Base-by-base conservation (phyloP, 179 eudicot species). In the Spergularia azorica region DNA sequence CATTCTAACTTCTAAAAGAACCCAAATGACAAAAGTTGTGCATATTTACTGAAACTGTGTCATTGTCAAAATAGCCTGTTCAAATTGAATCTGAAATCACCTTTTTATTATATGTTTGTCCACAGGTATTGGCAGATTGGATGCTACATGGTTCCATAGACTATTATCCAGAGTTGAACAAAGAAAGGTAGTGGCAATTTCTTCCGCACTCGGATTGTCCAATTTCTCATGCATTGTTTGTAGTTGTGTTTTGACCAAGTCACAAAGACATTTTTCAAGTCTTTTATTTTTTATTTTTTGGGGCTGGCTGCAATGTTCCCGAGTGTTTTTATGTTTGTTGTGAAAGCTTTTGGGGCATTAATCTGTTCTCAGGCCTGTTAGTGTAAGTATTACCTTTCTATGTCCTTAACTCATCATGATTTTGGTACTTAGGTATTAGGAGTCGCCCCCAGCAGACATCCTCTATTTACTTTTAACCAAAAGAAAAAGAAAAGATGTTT, bases 91-190 rank as follows among this genome's bases (percentile, higher is more conserved):
- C 10, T 61, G 10, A 39, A 6, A 13, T 65, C 66, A 26, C 52
- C 20, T 46, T 55, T 43, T 43, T 58, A 20, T 58, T 14, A 17
- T 48, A 74, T 60, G 21, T 64, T 26, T 46, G 20, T 76, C 38
- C 12, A 72, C 87, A 96, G 99, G 99, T 79, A 92, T 96, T 68
- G 99, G 99, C 55, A 91, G 94, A 72, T 81, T 73, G 82, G 92
- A 98, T 77, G 99, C 96, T 91, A 68, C 97, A 96, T 79, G 98
- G 96, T 16, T 90, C 97, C 50, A 91, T 96, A 59, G 99, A 96
- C 58, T 76, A 88, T 96, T 74, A 67, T 96, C 75, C 96, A 94
- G 81, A 91, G 94, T 84, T 96, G 57, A 94, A 90, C 86, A 88
- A 85, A 80, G 93, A 92, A 63, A 92, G 99, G 99, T 91, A 70